Percentiles rank a stretch among this genome's conserved stretches.
These are phyloP conservation scores for Tulasnella sp. DNA, from an alignment of 768 basidiomycete species.

Conservation along the genomic window DNA sequence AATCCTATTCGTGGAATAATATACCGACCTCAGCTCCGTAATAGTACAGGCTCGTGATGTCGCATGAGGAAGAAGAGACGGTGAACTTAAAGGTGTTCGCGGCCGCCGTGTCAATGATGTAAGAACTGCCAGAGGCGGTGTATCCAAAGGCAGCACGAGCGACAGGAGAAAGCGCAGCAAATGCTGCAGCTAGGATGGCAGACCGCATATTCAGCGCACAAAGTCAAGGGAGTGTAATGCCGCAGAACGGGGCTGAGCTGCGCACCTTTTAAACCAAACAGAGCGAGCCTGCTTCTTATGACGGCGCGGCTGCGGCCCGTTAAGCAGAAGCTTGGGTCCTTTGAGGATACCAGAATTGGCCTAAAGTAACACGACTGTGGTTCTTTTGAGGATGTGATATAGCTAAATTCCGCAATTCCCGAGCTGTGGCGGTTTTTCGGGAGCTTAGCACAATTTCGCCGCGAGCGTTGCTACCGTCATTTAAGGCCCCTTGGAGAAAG, in stretches of 20 bases:
- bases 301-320: neutral
- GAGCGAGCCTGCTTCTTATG: neutral
- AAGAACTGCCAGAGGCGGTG: conserved; percentile 41
- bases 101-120: conserved; percentile 45
- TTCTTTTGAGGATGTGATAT: neutral
- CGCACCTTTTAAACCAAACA: neutral
- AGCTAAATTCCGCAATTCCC: neutral
- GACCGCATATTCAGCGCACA: neutral
- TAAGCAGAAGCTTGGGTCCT: neutral
- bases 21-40: conserved; percentile 36
- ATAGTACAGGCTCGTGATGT: conserved; percentile 46
- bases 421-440: neutral
- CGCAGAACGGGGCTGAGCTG: neutral
- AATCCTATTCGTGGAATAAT: neutral
- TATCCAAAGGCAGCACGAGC: conserved; percentile 44
- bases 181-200: neutral
- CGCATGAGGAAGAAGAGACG: conserved; percentile 46
- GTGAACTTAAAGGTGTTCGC: conserved; percentile 26
- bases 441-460: neutral
- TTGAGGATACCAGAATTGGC: neutral
- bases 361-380: neutral
- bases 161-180: neutral
- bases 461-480: neutral
- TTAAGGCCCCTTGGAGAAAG: neutral
- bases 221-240: neutral